Evolutionary conservation across 2,329 filamentous ascomycete species (phyloP).

Genomic region (Podosphaera leucotricha): DNA sequence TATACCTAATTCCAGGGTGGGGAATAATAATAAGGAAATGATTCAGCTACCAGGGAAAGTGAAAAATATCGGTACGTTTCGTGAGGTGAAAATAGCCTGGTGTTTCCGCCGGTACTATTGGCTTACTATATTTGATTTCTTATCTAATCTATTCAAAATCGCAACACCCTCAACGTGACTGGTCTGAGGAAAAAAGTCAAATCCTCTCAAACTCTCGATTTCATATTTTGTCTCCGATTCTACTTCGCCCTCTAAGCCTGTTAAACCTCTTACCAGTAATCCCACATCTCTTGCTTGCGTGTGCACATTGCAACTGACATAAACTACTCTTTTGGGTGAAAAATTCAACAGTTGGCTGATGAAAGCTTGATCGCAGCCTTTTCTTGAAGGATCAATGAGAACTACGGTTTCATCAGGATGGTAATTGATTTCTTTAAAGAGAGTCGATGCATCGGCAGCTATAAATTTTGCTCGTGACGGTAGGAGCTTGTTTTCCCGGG

Average conservation of each 20-base stretch:
- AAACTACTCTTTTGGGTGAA: constrained; percentile 58
- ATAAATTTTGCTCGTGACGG: constrained; percentile 55
- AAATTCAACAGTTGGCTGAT: constrained; percentile 57
- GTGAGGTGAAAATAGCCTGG: too few relatives aligned
- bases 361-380: constrained; percentile 77
- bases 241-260: constrained; percentile 16
- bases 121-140: constrained; percentile 4
- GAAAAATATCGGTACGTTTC: too few relatives aligned
- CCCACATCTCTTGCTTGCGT: constrained; percentile 89
- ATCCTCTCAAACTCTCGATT: constrained; percentile 76
- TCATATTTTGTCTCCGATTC: constrained; percentile 31
- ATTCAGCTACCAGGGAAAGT: too few relatives aligned
- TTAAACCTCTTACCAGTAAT: constrained; percentile 51
- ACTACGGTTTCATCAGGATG: constrained; percentile 65
- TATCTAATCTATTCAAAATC: constrained; percentile 33
- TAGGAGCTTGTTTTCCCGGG: constrained; percentile 46
- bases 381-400: constrained; percentile 90
- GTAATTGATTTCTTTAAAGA: constrained; percentile 59
- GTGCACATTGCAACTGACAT: constrained; percentile 95
- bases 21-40: too few relatives aligned
- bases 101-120: too few relatives aligned
- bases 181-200: constrained; percentile 92
- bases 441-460: constrained; percentile 60
- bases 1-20: too few relatives aligned
- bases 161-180: constrained; percentile 46